Conservation (phyloP, 2,329 filamentous ascomycete species). For the Xylariaceae sp. region DNA sequence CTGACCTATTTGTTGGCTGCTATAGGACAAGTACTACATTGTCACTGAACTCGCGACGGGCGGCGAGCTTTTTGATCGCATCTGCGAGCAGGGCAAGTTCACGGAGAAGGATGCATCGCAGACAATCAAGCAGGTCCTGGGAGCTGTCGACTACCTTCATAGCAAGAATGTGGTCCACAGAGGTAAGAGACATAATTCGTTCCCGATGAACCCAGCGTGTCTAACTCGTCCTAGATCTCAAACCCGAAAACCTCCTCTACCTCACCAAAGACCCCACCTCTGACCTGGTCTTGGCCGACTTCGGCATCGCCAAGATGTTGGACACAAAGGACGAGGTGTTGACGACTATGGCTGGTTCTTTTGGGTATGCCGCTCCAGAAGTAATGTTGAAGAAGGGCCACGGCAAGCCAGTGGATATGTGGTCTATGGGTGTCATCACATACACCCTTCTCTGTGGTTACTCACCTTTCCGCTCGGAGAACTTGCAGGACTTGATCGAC, state of each 20-base stretch:
- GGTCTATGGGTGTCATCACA: conserved; percentile 97
- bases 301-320: conserved; percentile 97
- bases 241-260: conserved; percentile 96
- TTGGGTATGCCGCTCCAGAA: conserved; percentile 95
- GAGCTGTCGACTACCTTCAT: conserved; percentile 92
- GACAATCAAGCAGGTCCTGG: conserved; percentile 90
- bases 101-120: conserved; percentile 97
- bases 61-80: conserved; percentile 95
- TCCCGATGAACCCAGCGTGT: background rate
- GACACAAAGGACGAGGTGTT: conserved; percentile 86
- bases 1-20: conserved; percentile 6
- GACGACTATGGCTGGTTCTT: conserved; percentile 97
- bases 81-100: conserved; percentile 96
- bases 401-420: conserved; percentile 98
- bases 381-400: conserved; percentile 98
- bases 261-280: conserved; percentile 74
- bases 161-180: conserved; percentile 92
- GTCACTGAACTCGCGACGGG: conserved; percentile 94
- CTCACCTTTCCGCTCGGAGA: conserved; percentile 95
- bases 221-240: conserved; percentile 64
- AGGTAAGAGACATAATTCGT: conserved; percentile 49
- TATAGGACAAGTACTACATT: conserved; percentile 98
- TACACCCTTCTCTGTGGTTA: conserved; percentile 98
- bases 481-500: conserved; percentile 85
- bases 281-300: conserved; percentile 89